Base-by-base conservation (phyloP, 2,329 filamentous ascomycete species). In the Cladosporium sp. region DNA sequence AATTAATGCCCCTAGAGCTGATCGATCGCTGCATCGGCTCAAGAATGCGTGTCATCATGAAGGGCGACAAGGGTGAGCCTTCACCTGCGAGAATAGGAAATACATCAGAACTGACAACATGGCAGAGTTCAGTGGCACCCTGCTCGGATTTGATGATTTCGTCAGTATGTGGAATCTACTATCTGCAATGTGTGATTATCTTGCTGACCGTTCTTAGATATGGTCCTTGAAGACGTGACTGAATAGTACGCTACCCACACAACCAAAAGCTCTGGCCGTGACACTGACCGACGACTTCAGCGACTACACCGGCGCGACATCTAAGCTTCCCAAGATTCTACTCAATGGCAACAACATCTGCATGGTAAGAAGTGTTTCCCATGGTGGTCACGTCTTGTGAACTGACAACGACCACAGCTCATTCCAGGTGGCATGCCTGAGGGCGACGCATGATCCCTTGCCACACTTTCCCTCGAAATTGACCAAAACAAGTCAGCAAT, bases 1-100 rank as follows among this genome's bases (percentile, higher is more conserved):
- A 75, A 67, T 69, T 80, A 18, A 73, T 80, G 21, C 79, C 79
- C 21, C 72, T 80, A 55, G 95, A 99, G 81, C 88, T 99, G 77
- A 98, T 99, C 79, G 95, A 99, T 84, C 97, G 97, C 81, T 99
- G 95, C 78, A 93, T 99, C 71, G 95, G 95, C 68, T 98, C 93
- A 64, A 91, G 90, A 74, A 98, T 99, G 79, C 97, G 94, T 93
- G 93, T 99, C 69, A 88, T 99, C 74, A 99, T 99, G 95, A 99
- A 99, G 82, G 92, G 93, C 71, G 95, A 98, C 78, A 98, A 97
- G 84, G 95, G 95, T 96, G 81, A 40, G 62, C 18, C 28, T 58
- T 37, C 12, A 21, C 12, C n/a, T 21, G 21, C 31, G 16, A 75
- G 56, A 18, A 33, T 52, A 58, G 5, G n/a, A 23, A 57, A 11